These are phyloP conservation scores for Globisporangium megalacanthum DNA, from an alignment of 352 stramenopile species.

Conservation along the genomic window DNA sequence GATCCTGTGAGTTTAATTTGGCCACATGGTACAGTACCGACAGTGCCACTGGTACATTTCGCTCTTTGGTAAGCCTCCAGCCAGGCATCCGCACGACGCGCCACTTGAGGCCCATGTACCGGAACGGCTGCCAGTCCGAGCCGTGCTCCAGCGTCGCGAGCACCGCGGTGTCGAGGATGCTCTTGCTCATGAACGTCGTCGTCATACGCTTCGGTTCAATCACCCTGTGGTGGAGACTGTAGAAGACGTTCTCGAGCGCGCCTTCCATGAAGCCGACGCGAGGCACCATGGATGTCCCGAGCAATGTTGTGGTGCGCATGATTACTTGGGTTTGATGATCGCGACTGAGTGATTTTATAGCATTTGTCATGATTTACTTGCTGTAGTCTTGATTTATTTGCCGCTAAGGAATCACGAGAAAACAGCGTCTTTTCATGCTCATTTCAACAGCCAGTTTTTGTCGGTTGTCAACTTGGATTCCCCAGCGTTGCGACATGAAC, in stretches of 20 bases:
- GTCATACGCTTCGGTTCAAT: constrained; percentile 42
- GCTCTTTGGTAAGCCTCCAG: constrained; percentile 29
- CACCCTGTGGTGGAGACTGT: constrained; percentile 43
- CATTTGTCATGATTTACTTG: no score
- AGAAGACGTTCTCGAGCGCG: constrained; percentile 39
- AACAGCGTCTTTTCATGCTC: no score
- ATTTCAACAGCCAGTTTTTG: no score
- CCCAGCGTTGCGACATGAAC: no score
- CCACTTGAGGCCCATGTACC: constrained; percentile 55
- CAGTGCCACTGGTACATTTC: constrained; percentile 20
- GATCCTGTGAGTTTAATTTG: no score
- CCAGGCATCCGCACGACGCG: constrained; percentile 19
- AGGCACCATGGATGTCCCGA: constrained; percentile 26
- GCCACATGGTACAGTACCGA: no score
- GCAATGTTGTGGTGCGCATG: no score
- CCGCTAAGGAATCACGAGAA: no score
- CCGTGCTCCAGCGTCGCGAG: constrained; percentile 35
- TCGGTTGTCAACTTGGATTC: no score
- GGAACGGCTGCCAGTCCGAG: constrained; percentile 33
- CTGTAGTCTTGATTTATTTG: no score
- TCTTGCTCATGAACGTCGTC: constrained; percentile 28
- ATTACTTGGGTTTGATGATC: no score
- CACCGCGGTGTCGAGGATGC: constrained; percentile 34
- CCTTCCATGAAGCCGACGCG: constrained; percentile 38
- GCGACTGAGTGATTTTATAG: no score